Conservation (phyloP, 306 rosid species). For the Parietaria judaica region DNA sequence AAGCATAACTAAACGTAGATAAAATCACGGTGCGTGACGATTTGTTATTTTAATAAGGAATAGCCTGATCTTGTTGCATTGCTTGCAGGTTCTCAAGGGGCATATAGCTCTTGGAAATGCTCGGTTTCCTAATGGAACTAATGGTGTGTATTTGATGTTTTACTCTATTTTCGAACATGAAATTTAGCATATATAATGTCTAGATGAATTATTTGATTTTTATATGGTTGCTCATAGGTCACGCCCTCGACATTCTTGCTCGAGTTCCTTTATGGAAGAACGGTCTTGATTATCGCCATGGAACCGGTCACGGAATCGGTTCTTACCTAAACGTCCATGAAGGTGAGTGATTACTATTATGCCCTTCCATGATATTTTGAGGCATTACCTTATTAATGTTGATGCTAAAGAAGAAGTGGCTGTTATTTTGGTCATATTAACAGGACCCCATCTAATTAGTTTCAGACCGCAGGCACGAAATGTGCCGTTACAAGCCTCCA, state of each 20-base stretch:
- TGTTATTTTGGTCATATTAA: constrained; percentile 5
- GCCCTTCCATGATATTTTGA: neutral
- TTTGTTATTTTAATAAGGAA: neutral
- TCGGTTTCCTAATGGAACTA: constrained; percentile 90
- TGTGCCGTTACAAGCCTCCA: constrained; percentile 81
- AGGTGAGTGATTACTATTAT: constrained; percentile 38
- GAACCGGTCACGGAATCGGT: constrained; percentile 99
- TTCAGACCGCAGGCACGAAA: constrained; percentile 81
- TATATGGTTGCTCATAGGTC: constrained; percentile 38
- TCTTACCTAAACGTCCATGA: constrained; percentile 96
- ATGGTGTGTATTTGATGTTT: constrained; percentile 38
- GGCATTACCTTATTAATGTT: neutral
- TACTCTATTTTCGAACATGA: neutral
- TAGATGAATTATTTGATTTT: neutral
- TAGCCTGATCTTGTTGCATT: constrained; percentile 25
- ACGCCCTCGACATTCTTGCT: constrained; percentile 83
- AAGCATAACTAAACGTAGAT: neutral
- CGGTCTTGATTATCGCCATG: constrained; percentile 98
- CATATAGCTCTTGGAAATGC: constrained; percentile 90
- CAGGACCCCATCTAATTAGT: constrained; percentile 98
- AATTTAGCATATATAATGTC: too few species aligned
- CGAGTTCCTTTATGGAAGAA: constrained; percentile 88
- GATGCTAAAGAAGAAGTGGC: neutral
- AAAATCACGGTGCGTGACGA: neutral
- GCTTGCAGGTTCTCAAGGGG: constrained; percentile 83